A percentile compares a stretch with the other conserved stretches of the same genome.
These are phyloP conservation scores for Hypoxylon lenormandii DNA, from an alignment of 495 filamentous ascomycete species.

Conservation along the genomic window DNA sequence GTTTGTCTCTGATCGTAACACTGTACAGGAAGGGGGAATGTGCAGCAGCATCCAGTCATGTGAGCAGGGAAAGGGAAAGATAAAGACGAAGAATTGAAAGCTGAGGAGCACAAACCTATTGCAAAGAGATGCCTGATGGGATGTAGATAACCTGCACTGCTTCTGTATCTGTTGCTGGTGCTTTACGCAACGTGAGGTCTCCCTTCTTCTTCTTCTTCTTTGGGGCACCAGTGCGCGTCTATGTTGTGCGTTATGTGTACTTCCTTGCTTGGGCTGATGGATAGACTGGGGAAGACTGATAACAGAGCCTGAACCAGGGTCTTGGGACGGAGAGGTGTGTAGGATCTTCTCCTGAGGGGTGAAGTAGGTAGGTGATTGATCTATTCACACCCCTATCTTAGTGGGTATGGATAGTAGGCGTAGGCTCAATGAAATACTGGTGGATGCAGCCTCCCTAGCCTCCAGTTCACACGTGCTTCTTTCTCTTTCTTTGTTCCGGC, in stretches of 20 bases:
- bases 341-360: slow-evolving; percentile 33
- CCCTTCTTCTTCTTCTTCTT: slow-evolving; percentile 30
- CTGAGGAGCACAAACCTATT: slow-evolving; percentile 58
- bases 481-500: slow-evolving; percentile 44
- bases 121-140: slow-evolving; percentile 38
- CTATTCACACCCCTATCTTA: slow-evolving; percentile 46
- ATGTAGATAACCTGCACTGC: slow-evolving; percentile 21
- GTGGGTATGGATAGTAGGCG: slow-evolving; percentile 28
- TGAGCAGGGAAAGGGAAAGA: slow-evolving; percentile 47
- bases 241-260: slow-evolving; percentile 23
- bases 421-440: slow-evolving; percentile 38
- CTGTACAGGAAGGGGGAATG: slow-evolving; percentile 42
- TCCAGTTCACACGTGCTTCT: slow-evolving; percentile 36
- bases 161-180: slow-evolving; percentile 20
- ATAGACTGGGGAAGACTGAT: slow-evolving; percentile 21
- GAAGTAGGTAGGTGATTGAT: slow-evolving; percentile 40
- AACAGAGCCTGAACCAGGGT: slow-evolving; percentile 33
- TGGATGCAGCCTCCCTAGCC: slow-evolving; percentile 38
- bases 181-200: slow-evolving; percentile 12
- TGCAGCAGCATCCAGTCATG: slow-evolving; percentile 53
- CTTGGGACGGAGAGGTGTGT: slow-evolving; percentile 39
- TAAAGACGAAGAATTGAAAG: slow-evolving; percentile 34
- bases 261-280: slow-evolving; percentile 30
- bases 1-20: slow-evolving; percentile 45
- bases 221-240: slow-evolving; percentile 25